A percentile compares a stretch with the other conserved stretches of the same genome.
Conservation (phyloP, 208 protist species). For the Trypanosoma conorhini region DNA sequence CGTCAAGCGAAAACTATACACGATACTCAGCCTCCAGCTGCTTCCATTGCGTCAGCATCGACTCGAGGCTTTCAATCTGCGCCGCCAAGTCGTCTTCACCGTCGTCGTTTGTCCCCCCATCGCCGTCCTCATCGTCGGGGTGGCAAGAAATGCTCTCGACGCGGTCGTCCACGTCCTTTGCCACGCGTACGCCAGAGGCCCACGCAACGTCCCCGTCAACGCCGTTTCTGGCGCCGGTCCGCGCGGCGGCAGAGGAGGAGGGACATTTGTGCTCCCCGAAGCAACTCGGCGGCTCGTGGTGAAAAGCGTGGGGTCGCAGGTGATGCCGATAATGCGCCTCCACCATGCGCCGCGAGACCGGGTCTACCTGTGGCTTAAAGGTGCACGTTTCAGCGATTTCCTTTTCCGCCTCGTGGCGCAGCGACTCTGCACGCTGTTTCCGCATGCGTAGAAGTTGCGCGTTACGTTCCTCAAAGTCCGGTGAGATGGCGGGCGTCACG, state of each 20-base stretch:
- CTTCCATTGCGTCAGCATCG: slow-evolving; percentile 52
- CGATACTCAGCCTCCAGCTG: slow-evolving; percentile 43
- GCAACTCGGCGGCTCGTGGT: background rate
- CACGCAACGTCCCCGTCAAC: slow-evolving; percentile 12
- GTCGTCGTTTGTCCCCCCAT: background rate
- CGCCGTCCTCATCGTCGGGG: background rate
- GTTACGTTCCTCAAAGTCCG: slow-evolving; percentile 41
- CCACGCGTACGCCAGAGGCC: background rate
- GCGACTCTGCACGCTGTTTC: slow-evolving; percentile 23
- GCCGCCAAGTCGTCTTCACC: slow-evolving; percentile 13
- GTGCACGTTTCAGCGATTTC: slow-evolving; percentile 42
- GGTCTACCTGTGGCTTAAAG: slow-evolving; percentile 40
- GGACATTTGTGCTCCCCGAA: background rate
- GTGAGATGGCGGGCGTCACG: background rate
- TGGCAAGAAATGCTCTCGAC: background rate
- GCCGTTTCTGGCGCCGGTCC: background rate
- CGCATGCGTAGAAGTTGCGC: slow-evolving; percentile 30
- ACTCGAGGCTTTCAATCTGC: slow-evolving; percentile 44
- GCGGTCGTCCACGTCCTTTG: background rate
- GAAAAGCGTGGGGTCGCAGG: background rate
- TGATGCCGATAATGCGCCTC: slow-evolving; percentile 9
- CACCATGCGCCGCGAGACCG: slow-evolving; percentile 22
- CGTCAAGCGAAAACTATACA: slow-evolving; percentile 3
- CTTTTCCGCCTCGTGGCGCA: slow-evolving; percentile 29
- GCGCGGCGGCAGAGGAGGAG: background rate